Evolutionary conservation across 2,329 filamentous ascomycete species (phyloP).

Genomic region (Shiraia sp.): DNA sequence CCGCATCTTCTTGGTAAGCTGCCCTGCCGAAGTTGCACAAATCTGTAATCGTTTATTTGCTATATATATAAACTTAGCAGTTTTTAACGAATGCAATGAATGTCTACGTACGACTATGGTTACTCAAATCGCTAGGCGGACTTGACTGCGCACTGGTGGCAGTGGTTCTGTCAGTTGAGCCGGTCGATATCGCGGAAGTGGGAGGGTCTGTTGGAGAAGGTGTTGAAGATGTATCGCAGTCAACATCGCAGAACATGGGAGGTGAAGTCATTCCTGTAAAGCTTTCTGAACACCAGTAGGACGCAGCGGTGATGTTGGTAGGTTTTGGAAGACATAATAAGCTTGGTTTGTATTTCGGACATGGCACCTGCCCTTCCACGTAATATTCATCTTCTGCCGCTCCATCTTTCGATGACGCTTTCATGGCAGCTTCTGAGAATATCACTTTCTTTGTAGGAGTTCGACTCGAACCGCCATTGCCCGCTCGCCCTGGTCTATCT

Average conservation of each 20-base stretch:
- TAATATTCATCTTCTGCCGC: too few relatives aligned
- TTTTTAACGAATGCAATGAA: background rate
- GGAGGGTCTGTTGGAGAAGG: conserved; percentile 18
- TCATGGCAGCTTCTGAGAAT: too few relatives aligned
- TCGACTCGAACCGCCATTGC: too few relatives aligned
- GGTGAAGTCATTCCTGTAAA: conserved; percentile 7
- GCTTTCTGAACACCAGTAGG: background rate
- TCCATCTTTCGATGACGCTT: too few relatives aligned
- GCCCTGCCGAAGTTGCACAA: conserved; percentile 1
- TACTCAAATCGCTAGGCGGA: background rate
- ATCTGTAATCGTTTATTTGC: conserved; percentile 14
- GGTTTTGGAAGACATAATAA: background rate
- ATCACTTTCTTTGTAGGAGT: too few relatives aligned
- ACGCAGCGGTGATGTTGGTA: background rate
- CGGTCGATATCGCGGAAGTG: conserved; percentile 16
- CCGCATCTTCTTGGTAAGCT: conserved; percentile 16
- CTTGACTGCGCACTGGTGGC: background rate
- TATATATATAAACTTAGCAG: conserved; percentile 3
- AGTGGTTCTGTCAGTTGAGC: conserved; percentile 6
- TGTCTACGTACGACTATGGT: conserved; percentile 6
- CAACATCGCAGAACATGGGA: conserved; percentile 19
- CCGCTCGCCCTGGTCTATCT: background rate
- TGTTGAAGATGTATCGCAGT: conserved; percentile 17
- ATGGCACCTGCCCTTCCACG: too few relatives aligned
- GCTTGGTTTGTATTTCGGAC: background rate